phyloP scores from a whole-genome alignment of 2,329 filamentous ascomycete genomes.

The Pezicula radicicola region DNA sequence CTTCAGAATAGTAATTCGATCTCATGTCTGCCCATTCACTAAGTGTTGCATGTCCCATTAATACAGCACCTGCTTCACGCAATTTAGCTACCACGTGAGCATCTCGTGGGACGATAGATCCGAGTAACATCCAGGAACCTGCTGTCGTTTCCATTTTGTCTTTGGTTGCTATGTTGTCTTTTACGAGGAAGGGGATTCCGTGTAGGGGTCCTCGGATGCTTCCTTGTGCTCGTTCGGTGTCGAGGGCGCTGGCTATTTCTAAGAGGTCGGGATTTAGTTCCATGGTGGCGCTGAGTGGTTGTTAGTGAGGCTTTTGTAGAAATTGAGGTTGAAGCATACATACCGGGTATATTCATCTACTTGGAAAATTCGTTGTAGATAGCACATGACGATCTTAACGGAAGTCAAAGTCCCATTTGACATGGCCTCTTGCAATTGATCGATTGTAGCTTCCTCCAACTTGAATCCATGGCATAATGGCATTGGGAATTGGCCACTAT shows the following conservation, averaged over 20 bases:
- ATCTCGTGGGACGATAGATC: slow-evolving; percentile 65
- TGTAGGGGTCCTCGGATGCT: slow-evolving; percentile 64
- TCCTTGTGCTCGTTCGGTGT: slow-evolving; percentile 56
- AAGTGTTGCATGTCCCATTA: slow-evolving; percentile 69
- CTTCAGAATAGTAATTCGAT: slow-evolving; percentile 63
- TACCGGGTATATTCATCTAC: slow-evolving; percentile 64
- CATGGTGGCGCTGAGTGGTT: slow-evolving; percentile 47
- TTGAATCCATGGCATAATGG: slow-evolving; percentile 54
- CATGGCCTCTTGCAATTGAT: slow-evolving; percentile 61
- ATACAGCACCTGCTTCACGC: slow-evolving; percentile 56
- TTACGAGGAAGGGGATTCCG: slow-evolving; percentile 72
- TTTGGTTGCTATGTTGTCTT: slow-evolving; percentile 68
- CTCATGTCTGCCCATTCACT: slow-evolving; percentile 76
- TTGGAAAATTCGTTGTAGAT: slow-evolving; percentile 57
- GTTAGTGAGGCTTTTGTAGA: background rate
- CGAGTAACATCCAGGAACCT: slow-evolving; percentile 64
- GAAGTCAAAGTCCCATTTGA: slow-evolving; percentile 50
- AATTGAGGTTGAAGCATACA: slow-evolving; percentile 9
- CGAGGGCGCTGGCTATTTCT: slow-evolving; percentile 56
- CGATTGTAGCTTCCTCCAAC: slow-evolving; percentile 68
- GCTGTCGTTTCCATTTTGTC: slow-evolving; percentile 74
- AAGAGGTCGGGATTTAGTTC: slow-evolving; percentile 68
- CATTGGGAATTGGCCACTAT: slow-evolving; percentile 54
- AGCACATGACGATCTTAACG: slow-evolving; percentile 58
- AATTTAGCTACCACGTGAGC: slow-evolving; percentile 60